A percentile compares a stretch with the other conserved stretches of the same genome.
These are phyloP conservation scores for Colletotrichum noveboracense DNA, from an alignment of 2,329 filamentous ascomycete genomes.

Conservation along the genomic window DNA sequence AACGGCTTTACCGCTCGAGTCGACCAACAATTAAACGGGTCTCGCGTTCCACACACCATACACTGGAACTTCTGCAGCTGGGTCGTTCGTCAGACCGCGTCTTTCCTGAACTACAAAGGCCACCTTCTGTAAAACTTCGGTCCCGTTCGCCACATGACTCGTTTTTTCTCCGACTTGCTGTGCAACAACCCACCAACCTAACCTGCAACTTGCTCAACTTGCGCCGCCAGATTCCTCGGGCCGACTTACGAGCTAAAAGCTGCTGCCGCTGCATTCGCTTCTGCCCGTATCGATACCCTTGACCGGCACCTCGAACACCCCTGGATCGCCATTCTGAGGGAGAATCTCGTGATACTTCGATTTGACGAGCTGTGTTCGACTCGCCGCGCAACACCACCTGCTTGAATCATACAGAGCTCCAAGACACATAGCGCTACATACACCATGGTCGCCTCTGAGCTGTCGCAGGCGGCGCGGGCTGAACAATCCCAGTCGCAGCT, in stretches of 20 bases:
- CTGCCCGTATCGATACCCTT: neutral
- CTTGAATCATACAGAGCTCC: neutral
- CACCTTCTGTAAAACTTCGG: neutral
- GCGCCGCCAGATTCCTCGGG: neutral
- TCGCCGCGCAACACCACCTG: neutral
- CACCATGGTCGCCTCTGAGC: slow-evolving; percentile 42
- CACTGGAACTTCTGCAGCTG: neutral
- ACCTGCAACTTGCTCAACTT: neutral
- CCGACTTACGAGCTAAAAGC: neutral
- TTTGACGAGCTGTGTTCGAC: neutral
- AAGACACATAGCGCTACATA: neutral
- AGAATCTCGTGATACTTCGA: neutral
- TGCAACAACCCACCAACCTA: neutral
- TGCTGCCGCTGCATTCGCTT: neutral
- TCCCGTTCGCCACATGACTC: neutral
- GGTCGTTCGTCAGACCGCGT: neutral
- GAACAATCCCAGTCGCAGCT: slow-evolving; percentile 33
- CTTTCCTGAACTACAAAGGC: neutral
- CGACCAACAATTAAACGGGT: slow-evolving; percentile 12
- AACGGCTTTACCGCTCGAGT: neutral
- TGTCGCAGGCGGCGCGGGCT: slow-evolving; percentile 26
- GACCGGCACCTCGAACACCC: neutral
- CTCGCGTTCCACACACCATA: neutral
- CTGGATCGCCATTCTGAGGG: neutral
- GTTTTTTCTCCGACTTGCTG: neutral